These are phyloP conservation scores for Amanita polypyramis DNA, from an alignment of 768 basidiomycete genomes.

Conservation along the genomic window DNA sequence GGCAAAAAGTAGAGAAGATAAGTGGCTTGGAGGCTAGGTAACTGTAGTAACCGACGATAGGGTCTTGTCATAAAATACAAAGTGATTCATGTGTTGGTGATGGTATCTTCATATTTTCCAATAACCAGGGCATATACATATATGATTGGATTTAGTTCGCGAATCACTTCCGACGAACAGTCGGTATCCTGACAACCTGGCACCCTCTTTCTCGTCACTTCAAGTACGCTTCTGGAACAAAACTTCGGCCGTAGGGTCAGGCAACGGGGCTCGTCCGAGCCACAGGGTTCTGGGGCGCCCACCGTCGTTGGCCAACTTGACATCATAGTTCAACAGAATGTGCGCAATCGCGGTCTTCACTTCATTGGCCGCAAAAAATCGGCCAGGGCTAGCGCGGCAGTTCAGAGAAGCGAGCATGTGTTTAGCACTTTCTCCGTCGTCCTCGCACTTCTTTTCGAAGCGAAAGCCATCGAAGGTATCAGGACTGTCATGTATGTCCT, in stretches of 20 bases:
- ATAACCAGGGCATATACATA: too few relatives aligned
- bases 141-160: too few relatives aligned
- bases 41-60: too few relatives aligned
- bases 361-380: slow-evolving; percentile 25
- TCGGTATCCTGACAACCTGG: too few relatives aligned
- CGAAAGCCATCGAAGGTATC: slow-evolving; percentile 30
- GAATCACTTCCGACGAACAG: too few relatives aligned
- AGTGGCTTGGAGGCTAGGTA: too few relatives aligned
- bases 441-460: slow-evolving; percentile 22
- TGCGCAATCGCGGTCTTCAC: slow-evolving; percentile 23
- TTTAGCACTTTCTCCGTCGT: slow-evolving; percentile 16
- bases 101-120: too few relatives aligned
- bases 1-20: too few relatives aligned
- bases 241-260: slow-evolving; percentile 23
- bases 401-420: slow-evolving; percentile 21
- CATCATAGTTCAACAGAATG: slow-evolving; percentile 23
- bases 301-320: slow-evolving; percentile 19
- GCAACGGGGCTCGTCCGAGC: slow-evolving; percentile 12
- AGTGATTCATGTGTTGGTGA: too few relatives aligned
- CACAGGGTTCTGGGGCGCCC: slow-evolving; percentile 9
- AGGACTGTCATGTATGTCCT: slow-evolving; percentile 23
- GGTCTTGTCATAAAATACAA: too few relatives aligned
- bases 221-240: slow-evolving; percentile 20
- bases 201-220: too few relatives aligned
- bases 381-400: slow-evolving; percentile 20